Evolutionary conservation across 129 eudicot genomes (phyloP).

Genomic region (Arctium lappa): DNA sequence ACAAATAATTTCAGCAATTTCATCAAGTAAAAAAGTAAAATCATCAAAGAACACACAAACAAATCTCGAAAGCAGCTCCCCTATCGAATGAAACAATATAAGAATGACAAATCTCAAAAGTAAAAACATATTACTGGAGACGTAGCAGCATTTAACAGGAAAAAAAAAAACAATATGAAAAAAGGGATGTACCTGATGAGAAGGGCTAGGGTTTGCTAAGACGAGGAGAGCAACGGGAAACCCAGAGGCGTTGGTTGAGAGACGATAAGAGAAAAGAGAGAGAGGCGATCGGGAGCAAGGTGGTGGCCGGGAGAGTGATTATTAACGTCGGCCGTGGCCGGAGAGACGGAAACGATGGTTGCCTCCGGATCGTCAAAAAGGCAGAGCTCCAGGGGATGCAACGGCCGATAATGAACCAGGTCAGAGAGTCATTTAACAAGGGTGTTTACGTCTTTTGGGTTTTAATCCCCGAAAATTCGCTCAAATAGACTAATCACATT

Average conservation of each 20-base stretch:
- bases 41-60: not conserved
- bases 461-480: too few relatives aligned
- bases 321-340: too few relatives aligned
- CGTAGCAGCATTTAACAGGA: not conserved
- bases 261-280: not conserved
- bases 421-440: too few relatives aligned
- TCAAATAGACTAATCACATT: too few relatives aligned
- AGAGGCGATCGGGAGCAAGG: not conserved
- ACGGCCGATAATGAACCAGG: too few relatives aligned
- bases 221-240: not conserved
- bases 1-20: not conserved
- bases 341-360: too few relatives aligned
- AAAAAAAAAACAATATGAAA: not conserved
- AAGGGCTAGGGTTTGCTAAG: not conserved
- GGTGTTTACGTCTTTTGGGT: too few relatives aligned
- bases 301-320: too few relatives aligned
- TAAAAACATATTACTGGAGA: not conserved
- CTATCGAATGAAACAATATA: not conserved
- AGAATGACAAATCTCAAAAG: not conserved
- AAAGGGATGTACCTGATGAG: not conserved
- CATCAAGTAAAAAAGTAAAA: not conserved
- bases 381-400: not conserved
- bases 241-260: not conserved
- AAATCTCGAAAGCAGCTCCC: not conserved
- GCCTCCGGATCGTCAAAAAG: not conserved